phyloP scores from a whole-genome alignment of 2,329 filamentous ascomycete genomes.

The Cercospora beticola region DNA sequence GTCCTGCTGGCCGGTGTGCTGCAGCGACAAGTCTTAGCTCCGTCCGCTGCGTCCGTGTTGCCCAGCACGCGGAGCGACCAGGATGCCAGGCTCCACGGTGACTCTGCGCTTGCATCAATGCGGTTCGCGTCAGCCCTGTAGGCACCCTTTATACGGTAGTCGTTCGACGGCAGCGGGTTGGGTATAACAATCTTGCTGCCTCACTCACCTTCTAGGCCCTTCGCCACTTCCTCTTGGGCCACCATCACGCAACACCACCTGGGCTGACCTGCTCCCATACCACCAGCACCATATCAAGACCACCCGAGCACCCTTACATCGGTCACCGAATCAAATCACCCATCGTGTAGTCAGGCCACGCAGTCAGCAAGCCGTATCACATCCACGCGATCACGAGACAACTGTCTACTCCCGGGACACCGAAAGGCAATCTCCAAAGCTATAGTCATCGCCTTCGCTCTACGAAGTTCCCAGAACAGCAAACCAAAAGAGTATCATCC shows the following conservation, averaged over 20 bases:
- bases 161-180: neutral
- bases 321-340: slow-evolving; percentile 1
- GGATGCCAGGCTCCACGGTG: neutral
- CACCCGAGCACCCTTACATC: neutral
- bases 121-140: slow-evolving; percentile 5
- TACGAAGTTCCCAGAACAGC: neutral
- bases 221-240: neutral
- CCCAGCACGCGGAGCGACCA: neutral
- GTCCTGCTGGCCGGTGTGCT: neutral
- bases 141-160: neutral
- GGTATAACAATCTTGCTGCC: neutral
- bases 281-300: neutral
- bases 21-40: neutral
- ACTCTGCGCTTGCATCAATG: slow-evolving; percentile 10
- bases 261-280: neutral
- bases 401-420: neutral
- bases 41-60: neutral
- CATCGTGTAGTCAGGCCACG: neutral
- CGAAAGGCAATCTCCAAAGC: slow-evolving; percentile 3
- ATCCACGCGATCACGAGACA: neutral
- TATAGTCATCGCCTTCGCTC: neutral
- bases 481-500: neutral
- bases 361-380: slow-evolving; percentile 3
- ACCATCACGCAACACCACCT: neutral
- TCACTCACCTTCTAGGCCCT: neutral